phyloP scores from a whole-genome alignment of 2,329 filamentous ascomycete species.

The Domatiomyces globalis region DNA sequence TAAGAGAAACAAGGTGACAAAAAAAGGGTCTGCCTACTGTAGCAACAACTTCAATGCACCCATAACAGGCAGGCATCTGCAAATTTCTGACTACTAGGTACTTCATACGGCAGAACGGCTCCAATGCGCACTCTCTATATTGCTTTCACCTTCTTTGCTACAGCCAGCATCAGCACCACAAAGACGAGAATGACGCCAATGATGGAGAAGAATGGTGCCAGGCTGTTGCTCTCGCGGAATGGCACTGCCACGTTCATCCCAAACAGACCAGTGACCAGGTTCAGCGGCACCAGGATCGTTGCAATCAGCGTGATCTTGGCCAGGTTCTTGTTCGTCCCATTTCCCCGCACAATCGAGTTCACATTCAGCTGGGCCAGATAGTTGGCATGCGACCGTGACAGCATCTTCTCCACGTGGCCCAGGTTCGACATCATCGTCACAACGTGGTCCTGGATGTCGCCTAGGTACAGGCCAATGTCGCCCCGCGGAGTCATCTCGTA shows the following conservation, averaged over 20 bases:
- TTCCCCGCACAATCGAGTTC: slow-evolving; percentile 78
- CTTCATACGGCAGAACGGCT: too few species aligned
- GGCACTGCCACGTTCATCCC: slow-evolving; percentile 39
- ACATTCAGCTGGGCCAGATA: slow-evolving; percentile 91
- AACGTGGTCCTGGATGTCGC: slow-evolving; percentile 97
- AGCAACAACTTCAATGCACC: too few species aligned
- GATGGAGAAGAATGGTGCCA: slow-evolving; percentile 38
- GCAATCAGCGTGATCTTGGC: slow-evolving; percentile 92
- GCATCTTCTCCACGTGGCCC: slow-evolving; percentile 92
- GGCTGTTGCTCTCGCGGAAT: slow-evolving; percentile 23
- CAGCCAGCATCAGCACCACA: slow-evolving; percentile 25
- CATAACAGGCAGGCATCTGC: too few species aligned
- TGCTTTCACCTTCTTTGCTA: slow-evolving; percentile 24
- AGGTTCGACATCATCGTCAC: slow-evolving; percentile 98
- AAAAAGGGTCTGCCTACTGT: too few species aligned
- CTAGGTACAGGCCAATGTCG: slow-evolving; percentile 91
- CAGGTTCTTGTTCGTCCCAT: slow-evolving; percentile 72
- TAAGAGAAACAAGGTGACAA: too few species aligned
- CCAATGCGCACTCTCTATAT: slow-evolving; percentile 2
- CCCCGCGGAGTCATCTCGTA: slow-evolving; percentile 90
- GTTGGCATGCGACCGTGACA: slow-evolving; percentile 85
- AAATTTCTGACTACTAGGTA: too few species aligned
- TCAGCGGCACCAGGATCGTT: slow-evolving; percentile 90
- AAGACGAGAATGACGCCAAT: slow-evolving; percentile 32
- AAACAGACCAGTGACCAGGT: slow-evolving; percentile 59